These are phyloP conservation scores for Zoysia pacifica DNA, from an alignment of 176 grass and related monocot genomes.

Conservation along the genomic window DNA sequence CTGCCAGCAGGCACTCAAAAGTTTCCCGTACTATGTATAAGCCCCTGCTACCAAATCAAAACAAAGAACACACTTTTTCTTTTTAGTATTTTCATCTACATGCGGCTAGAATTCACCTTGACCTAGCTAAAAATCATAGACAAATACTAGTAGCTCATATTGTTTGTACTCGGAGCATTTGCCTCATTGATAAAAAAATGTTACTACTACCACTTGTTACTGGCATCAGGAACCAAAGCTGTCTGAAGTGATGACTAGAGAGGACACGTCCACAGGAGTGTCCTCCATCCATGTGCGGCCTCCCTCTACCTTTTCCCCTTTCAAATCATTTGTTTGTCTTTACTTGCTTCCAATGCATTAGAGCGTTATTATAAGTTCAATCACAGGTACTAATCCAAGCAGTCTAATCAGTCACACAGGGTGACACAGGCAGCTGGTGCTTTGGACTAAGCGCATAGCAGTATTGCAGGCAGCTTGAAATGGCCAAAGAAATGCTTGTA, in stretches of 20 bases:
- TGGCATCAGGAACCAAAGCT: conserved; percentile 1
- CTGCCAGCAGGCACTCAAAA: neutral
- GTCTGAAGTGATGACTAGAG: neutral
- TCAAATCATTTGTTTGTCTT: conserved; percentile 57
- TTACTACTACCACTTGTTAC: neutral
- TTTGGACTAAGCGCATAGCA: conserved; percentile 17
- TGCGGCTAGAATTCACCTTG: too few relatives aligned
- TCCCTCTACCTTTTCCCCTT: conserved; percentile 27
- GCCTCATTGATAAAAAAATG: neutral
- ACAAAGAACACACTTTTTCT: neutral
- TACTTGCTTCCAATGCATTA: conserved; percentile 46
- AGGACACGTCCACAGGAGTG: conserved; percentile 27
- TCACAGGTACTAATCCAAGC: conserved; percentile 31
- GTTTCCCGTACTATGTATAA: neutral
- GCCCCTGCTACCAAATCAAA: neutral
- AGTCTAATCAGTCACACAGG: neutral
- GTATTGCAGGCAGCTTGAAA: neutral
- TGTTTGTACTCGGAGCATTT: neutral
- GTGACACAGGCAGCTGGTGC: conserved; percentile 9
- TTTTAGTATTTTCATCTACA: neutral
- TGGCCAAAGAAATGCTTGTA: neutral
- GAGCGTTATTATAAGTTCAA: neutral
- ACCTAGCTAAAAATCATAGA: neutral
- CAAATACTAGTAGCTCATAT: neutral
- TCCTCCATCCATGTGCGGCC: conserved; percentile 44